Base-by-base conservation (phyloP, 1,284 basidiomycete genomes). In the Phenoliferia sp. region DNA sequence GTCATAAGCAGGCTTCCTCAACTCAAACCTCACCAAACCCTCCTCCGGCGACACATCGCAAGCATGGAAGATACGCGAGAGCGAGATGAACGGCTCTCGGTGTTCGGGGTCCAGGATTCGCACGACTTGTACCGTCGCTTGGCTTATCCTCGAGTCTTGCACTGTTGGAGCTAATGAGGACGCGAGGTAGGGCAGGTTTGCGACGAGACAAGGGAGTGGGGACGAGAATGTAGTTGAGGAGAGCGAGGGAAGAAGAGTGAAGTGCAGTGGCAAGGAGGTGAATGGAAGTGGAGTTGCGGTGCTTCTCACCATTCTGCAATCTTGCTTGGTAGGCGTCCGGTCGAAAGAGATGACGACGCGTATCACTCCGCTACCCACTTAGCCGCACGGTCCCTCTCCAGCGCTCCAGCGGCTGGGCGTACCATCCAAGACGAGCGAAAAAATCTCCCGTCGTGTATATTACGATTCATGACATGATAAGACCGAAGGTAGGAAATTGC, bases 51-150 rank as follows among this genome's bases (percentile, higher is more conserved):
- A 62, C 26, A 73, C 6, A 0, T 33, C 10, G 29, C 63, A 69
- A 1, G 69, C 67, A 29, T 66, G 50, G 28, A 73, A 63, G 57
- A 73, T 35, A 0, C 69, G 48, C 2, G 59, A 52, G 31, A 73
- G 63, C 9, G 71, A 68, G 22, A 71, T 55, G 48, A 69, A 71
- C 0, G 71, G 71, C 60, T 71, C 67, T 32, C 71, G 69, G 57
- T 16, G 48, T n/a, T 67, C 71, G 1, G 71, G 71, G 32, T 73
- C 71, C 19, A 73, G 55, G 26, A 67, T 64, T 1, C 71, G n/a
- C 3, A 65, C 22, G 26, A 72, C 55, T 16, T 61, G 34, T 1
- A 72, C 59, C 1, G 61, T n/a, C 0, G 48, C 55, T 0, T 9
- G 7, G 2, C 17, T 19, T 1, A 3, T 34, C 2, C 54, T 52